Evolutionary conservation across 2,329 filamentous ascomycete genomes (phyloP).

Genomic region (Lecanicillium sp.): DNA sequence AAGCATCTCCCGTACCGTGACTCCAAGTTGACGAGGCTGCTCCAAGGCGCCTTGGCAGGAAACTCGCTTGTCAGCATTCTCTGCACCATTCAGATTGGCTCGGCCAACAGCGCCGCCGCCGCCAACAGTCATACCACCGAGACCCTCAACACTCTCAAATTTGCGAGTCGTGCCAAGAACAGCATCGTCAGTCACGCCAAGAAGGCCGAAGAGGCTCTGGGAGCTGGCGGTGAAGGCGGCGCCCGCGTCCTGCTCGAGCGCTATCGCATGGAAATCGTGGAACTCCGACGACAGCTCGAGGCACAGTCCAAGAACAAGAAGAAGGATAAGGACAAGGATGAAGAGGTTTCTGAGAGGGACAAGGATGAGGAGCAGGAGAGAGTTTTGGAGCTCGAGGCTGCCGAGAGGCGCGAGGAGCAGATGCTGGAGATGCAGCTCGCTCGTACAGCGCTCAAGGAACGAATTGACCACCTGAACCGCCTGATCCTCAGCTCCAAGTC

Average conservation of each 20-base stretch:
- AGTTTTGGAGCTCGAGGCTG: conserved; percentile 69
- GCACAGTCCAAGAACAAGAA: conserved; percentile 66
- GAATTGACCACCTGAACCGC: conserved; percentile 93
- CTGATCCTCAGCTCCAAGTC: conserved; percentile 95
- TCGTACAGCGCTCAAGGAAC: conserved; percentile 89
- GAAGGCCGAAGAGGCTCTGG: conserved; percentile 82
- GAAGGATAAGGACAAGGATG: conserved; percentile 44
- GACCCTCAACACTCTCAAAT: conserved; percentile 93
- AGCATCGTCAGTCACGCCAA: conserved; percentile 97
- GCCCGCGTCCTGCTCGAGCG: conserved; percentile 84
- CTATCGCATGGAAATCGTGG: conserved; percentile 87
- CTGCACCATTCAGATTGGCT: conserved; percentile 90
- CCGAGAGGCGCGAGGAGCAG: conserved; percentile 88
- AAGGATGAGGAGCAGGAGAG: conserved; percentile 67
- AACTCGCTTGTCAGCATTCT: conserved; percentile 95
- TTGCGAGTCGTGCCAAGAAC: conserved; percentile 93
- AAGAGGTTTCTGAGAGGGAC: conserved; percentile 50
- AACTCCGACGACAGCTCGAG: conserved; percentile 75
- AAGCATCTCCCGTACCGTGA: conserved; percentile 96
- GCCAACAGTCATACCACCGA: conserved; percentile 74
- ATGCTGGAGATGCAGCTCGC: conserved; percentile 98
- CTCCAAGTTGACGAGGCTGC: conserved; percentile 88
- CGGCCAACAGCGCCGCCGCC: conserved; percentile 63
- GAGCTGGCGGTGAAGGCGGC: conserved; percentile 73
- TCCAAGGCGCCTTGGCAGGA: conserved; percentile 88